Evolutionary conservation across 148 eudicot species (phyloP).

Genomic region (Nyssa sinensis): DNA sequence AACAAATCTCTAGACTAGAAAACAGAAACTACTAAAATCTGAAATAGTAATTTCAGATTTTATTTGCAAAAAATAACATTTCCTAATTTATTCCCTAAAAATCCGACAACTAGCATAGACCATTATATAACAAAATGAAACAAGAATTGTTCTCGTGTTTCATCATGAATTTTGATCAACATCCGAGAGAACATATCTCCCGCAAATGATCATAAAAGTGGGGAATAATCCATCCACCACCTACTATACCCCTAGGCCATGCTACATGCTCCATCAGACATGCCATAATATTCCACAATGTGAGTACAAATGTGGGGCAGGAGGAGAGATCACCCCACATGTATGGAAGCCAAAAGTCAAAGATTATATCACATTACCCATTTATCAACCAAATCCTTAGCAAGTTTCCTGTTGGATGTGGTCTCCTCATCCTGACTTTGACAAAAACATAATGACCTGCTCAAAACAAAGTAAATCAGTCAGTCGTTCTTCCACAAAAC

Average conservation of each 20-base stretch:
- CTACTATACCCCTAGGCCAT: not conserved
- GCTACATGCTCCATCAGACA: not conserved
- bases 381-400: slow-evolving; percentile 94
- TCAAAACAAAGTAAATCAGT: slow-evolving; percentile 9
- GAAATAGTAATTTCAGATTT: too few species aligned
- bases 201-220: not conserved
- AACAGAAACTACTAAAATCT: too few species aligned
- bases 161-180: not conserved
- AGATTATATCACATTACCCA: slow-evolving; percentile 59
- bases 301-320: not conserved
- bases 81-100: too few species aligned
- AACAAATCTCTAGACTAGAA: too few species aligned
- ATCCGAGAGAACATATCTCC: not conserved
- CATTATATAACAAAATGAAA: too few species aligned
- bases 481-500: not conserved
- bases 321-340: not conserved
- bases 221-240: not conserved
- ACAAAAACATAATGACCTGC: slow-evolving; percentile 96
- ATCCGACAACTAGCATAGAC: too few species aligned
- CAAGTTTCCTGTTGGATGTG: slow-evolving; percentile 82
- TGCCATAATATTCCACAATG: not conserved
- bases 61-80: too few species aligned
- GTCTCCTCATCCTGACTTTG: slow-evolving; percentile 98
- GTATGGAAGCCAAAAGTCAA: not conserved
- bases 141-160: too few species aligned